Conservation (phyloP, 2,329 filamentous ascomycete species). For the Tolypocladium endophyticum region DNA sequence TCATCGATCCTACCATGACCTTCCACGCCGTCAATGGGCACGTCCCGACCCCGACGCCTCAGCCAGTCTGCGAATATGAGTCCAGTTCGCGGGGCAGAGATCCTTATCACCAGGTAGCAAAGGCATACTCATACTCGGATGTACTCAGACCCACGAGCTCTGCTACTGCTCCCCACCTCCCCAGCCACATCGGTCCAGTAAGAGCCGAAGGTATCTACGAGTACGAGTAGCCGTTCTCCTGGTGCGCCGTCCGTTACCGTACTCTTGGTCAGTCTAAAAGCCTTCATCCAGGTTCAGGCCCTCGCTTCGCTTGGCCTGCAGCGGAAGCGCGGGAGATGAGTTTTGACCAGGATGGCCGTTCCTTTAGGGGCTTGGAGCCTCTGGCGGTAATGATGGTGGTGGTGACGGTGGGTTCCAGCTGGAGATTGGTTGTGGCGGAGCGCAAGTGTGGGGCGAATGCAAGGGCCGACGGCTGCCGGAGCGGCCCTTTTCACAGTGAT, state of each 20-base stretch:
- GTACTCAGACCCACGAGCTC: too few relatives aligned
- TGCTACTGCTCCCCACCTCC: neutral
- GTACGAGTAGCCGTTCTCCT: neutral
- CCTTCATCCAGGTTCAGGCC: constrained; percentile 1
- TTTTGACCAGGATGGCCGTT: neutral
- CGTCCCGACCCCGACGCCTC: neutral
- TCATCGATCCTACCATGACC: neutral
- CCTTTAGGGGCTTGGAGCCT: neutral
- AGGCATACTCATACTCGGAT: too few relatives aligned
- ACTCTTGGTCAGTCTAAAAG: constrained; percentile 2
- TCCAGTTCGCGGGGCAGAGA: neutral
- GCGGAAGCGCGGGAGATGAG: constrained; percentile 3
- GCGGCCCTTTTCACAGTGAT: neutral
- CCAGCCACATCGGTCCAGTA: neutral
- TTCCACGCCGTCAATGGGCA: neutral
- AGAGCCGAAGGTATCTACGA: neutral
- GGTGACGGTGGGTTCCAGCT: neutral
- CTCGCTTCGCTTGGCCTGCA: neutral
- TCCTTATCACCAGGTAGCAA: neutral
- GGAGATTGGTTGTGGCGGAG: neutral
- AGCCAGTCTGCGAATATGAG: neutral
- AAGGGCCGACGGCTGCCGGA: neutral
- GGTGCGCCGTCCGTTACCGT: neutral
- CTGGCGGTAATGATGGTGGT: neutral
- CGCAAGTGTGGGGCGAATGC: neutral